Conservation (phyloP, 345 rosid species). For the Arabidopsis thaliana region TAIR10.1 NC_003076.8:22280001-22280500, state of each 20-base stretch:
- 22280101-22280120: not conserved
- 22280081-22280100: not conserved
- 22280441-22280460: constrained; percentile 33
- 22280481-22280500: constrained; percentile 38
- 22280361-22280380: constrained; percentile 24
- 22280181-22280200: not conserved
- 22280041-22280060: not conserved
- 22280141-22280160: constrained; percentile 13
- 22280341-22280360: constrained; percentile 32
- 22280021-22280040: not conserved
- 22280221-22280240: not conserved
- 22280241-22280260: constrained; percentile 42
- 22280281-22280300: constrained; percentile 26
- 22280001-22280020: not conserved
- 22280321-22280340: constrained; percentile 44
- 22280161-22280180: not conserved
- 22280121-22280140: not conserved
- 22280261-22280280: constrained; percentile 32
- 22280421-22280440: constrained; percentile 25
- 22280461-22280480: not conserved
- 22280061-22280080: not conserved
- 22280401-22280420: not conserved
- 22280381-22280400: not conserved
- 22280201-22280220: not conserved
- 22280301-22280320: constrained; percentile 38